Evolutionary conservation across 2,329 filamentous ascomycete genomes (phyloP).

Genomic region (Pseudocercospora macadamiae): DNA sequence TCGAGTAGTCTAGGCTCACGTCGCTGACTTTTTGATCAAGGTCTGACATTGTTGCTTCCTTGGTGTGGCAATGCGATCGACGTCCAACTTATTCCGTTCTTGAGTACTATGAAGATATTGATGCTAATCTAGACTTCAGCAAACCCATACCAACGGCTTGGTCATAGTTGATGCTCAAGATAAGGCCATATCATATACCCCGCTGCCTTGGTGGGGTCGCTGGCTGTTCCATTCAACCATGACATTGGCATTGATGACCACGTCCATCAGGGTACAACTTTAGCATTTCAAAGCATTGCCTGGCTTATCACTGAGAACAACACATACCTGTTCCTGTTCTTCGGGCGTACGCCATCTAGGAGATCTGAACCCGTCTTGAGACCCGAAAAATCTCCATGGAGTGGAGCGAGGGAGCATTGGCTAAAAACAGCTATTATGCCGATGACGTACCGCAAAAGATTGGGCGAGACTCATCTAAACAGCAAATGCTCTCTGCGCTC

Average conservation of each 20-base stretch:
- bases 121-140: background rate
- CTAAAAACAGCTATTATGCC: background rate
- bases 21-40: slow-evolving; percentile 1
- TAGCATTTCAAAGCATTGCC: background rate
- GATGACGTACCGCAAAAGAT: background rate
- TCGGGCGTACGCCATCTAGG: no score
- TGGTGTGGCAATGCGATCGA: background rate
- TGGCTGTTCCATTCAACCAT: background rate
- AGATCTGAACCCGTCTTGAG: no score
- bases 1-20: slow-evolving; percentile 43
- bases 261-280: background rate
- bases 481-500: background rate
- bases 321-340: no score
- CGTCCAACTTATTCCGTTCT: background rate
- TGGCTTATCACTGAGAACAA: no score
- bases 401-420: no score
- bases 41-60: background rate
- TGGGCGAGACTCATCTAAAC: background rate
- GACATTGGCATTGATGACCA: background rate
- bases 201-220: background rate
- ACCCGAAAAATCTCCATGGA: no score
- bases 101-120: background rate
- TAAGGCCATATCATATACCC: background rate
- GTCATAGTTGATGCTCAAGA: background rate
- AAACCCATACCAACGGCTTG: background rate